Evolutionary conservation across 2,329 filamentous ascomycete species (phyloP), one percentile per base, ranked within the genome.

Genomic region (Dactylellina sp.): DNA sequence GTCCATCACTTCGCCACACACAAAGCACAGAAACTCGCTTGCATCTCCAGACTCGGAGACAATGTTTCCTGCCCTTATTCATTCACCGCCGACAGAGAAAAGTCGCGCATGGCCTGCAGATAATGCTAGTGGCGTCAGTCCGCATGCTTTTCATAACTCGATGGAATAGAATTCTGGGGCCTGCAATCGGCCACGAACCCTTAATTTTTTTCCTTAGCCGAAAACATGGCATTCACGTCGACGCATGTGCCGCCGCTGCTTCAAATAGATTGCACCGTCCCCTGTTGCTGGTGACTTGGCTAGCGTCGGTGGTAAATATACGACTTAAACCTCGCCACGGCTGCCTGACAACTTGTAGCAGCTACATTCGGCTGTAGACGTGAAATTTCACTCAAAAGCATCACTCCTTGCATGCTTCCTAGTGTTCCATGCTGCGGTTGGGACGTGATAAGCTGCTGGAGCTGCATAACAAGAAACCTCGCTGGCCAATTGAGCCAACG

Each of bases 101-200:
- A 72, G 68, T 71, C 66, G 59, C 66, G 66, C 59, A 64, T 53
- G 52, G 59, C 49, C 37, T 52, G 59, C 39, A 53, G 49, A 46
- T 46, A n/a, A 63, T 72, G 68, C 60, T 72, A 28, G 68, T 72
- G 68, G 68, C 68, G 68, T 72, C 68, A 72, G 64, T 65, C 47
- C 56, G 60, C 68, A 72, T 72, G 60, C 60, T 53, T 65, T 65
- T 72, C 60, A 35, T 64, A 24, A 53, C 60, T 61, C 53, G 52
- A 63, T 52, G 61, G 60, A 59, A 63, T 18, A 60, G 11, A 46
- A 65, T 47, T 55, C 28, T 46, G 20, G 9, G 11, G 24, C 47
- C 49, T 46, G 52, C 56, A 55, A 55, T 70, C 64, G 55, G 53
- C 49, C 25, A 52, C 7, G 52, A 52, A 42, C 22, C 24, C n/a